Evolutionary conservation across 805 yeast genomes (phyloP).

Genomic region (Pichia scutulata): DNA sequence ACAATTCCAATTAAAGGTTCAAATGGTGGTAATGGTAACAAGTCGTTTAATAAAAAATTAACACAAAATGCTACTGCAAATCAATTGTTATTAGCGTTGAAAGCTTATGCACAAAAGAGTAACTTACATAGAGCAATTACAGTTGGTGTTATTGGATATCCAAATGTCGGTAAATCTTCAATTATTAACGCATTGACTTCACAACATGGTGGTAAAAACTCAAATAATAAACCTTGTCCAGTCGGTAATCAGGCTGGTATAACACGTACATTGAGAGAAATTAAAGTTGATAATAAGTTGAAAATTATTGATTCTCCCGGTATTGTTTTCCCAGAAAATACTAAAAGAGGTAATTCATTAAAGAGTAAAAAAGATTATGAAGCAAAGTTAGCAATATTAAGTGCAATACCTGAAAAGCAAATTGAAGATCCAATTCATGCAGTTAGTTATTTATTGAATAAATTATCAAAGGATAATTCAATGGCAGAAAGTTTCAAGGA

Average conservation of each 20-base stretch:
- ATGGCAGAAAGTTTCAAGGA: conserved; percentile 71
- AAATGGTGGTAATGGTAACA: conserved; percentile 60
- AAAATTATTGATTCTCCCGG: conserved; percentile 94
- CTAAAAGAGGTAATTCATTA: conserved; percentile 32
- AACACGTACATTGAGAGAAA: conserved; percentile 85
- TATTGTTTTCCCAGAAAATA: conserved; percentile 73
- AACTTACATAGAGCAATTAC: conserved; percentile 82
- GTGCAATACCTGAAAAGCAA: conserved; percentile 83
- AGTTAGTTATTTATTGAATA: conserved; percentile 65
- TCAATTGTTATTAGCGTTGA: conserved; percentile 69
- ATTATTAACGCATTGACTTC: conserved; percentile 83
- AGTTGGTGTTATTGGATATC: conserved; percentile 96
- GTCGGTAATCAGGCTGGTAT: conserved; percentile 98
- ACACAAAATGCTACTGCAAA: conserved; percentile 66
- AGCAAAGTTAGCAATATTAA: conserved; percentile 82
- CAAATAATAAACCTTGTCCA: conserved; percentile 69
- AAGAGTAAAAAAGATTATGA: conserved; percentile 56
- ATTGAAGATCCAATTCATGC: conserved; percentile 81
- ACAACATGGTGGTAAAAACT: conserved; percentile 53
- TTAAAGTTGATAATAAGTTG: conserved; percentile 83
- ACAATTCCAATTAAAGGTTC: conserved; percentile 84
- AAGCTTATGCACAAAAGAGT: conserved; percentile 75
- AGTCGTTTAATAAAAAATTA: conserved; percentile 65
- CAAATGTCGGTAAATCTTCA: conserved; percentile 94
- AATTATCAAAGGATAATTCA: conserved; percentile 62